Evolutionary conservation across 805 yeast genomes (phyloP).

Genomic region (Metschnikowia similis): DNA sequence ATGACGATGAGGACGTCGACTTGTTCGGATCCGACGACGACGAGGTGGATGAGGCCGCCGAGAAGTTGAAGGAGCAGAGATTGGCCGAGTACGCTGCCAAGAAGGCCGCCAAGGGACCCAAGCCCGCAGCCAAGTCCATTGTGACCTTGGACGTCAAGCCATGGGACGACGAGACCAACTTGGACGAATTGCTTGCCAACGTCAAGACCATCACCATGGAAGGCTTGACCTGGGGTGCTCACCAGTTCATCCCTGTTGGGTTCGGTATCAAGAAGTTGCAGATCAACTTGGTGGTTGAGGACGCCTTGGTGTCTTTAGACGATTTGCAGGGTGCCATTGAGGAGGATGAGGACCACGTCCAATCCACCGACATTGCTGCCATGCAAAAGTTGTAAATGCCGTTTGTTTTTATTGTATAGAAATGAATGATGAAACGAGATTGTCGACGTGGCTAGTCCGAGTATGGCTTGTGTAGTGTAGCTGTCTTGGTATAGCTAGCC

Average conservation of each 20-base stretch:
- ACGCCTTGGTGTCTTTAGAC: constrained; percentile 88
- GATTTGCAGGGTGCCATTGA: constrained; percentile 74
- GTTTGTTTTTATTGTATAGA: constrained; percentile 22
- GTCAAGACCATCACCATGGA: constrained; percentile 84
- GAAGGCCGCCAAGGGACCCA: constrained; percentile 96
- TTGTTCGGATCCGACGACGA: constrained; percentile 93
- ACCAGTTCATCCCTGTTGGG: constrained; percentile 94
- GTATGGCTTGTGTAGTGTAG: too few species aligned
- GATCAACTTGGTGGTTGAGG: constrained; percentile 97
- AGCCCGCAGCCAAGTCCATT: constrained; percentile 97
- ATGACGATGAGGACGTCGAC: constrained; percentile 88
- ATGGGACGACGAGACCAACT: constrained; percentile 99
- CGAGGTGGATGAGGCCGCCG: constrained; percentile 95
- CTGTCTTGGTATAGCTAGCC: too few species aligned
- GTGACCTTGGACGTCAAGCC: constrained; percentile 98
- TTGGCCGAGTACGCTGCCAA: constrained; percentile 95
- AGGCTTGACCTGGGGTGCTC: constrained; percentile 98
- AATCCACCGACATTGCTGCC: constrained; percentile 98
- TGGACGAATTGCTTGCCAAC: constrained; percentile 80
- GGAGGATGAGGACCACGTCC: constrained; percentile 98
- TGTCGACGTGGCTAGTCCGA: too few species aligned
- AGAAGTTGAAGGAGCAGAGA: constrained; percentile 95
- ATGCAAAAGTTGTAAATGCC: constrained; percentile 84
- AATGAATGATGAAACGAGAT: constrained; percentile 13
- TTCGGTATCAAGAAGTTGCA: constrained; percentile 99